Base-by-base conservation (phyloP, 345 rosid genomes). In the Hibiscus syriacus region DNA sequence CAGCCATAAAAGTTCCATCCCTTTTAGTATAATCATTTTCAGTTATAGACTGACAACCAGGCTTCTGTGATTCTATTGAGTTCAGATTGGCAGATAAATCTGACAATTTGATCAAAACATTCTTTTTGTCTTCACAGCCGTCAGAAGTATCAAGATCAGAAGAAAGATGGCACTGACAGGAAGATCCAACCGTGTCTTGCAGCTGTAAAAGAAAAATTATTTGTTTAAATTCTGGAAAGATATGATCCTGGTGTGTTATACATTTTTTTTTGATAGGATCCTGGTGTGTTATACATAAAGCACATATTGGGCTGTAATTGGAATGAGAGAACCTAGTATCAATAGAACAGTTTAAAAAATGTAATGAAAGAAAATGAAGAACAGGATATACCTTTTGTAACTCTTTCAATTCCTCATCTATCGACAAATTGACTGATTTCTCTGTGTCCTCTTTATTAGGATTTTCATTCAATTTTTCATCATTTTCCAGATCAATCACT, bases 111-210 rank as follows among this genome's bases (percentile, higher is more conserved):
- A 46, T 72, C 48, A 79, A 69, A 60, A 48, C 72, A 52, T 38
- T 55, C 78, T 48, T 73, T 60, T 59, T 46, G 41, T 78, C 79
- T 62, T 72, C 77, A 50, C 46, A 62, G 52, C 56, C 20, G 32
- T 68, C 81, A 23, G 54, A 26, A 64, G 60, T 66, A 39, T 68
- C 50, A 67, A 34, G 45, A 22, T 55, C 73, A 57, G 52, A 61
- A 26, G 57, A 45, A 75, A 36, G 61, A 45, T 26, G 70, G 71
- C 48, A 26, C 16, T 66, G 76, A 60, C 22, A 22, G 59, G 78
- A 75, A 55, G 80, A 72, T 46, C 70, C 80, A 74, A 61, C 17
- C 48, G 46, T 71, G 48, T 73, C 84, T 90, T 86, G 86, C 81
- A 81, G 46, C 60, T 73, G 66, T 19, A 73, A 55, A 19, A 19